phyloP scores from a whole-genome alignment of 2,329 filamentous ascomycete species.

The Davidsoniella australis region DNA sequence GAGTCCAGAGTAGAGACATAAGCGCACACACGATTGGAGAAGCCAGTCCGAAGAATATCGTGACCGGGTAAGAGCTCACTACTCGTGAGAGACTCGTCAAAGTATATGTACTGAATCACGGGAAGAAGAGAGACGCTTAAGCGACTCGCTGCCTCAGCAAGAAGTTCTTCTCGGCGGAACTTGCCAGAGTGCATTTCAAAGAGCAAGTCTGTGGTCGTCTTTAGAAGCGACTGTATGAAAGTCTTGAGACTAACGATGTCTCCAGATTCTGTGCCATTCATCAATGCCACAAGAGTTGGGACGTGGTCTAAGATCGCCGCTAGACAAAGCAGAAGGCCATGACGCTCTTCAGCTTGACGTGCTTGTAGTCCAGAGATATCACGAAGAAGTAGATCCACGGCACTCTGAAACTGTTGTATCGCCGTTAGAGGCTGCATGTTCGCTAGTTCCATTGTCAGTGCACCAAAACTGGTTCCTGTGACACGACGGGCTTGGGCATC shows the following conservation, averaged over 20 bases:
- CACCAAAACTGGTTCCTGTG: conserved; percentile 53
- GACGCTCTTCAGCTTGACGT: conserved; percentile 51
- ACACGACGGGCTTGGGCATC: conserved; percentile 58
- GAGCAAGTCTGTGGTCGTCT: background rate
- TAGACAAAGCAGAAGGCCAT: conserved; percentile 48
- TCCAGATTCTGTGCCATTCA: conserved; percentile 16
- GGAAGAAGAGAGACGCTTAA: conserved; percentile 38
- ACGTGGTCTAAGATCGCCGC: conserved; percentile 37
- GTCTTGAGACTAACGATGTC: background rate
- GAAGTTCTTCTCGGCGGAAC: conserved; percentile 44
- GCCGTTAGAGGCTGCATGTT: conserved; percentile 13
- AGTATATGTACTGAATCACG: conserved; percentile 14
- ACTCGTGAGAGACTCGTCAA: background rate
- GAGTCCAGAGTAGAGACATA: conserved; percentile 15
- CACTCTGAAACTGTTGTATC: conserved; percentile 18
- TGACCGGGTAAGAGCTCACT: background rate
- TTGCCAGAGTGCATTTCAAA: conserved; percentile 24
- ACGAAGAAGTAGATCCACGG: conserved; percentile 26
- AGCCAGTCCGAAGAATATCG: conserved; percentile 3
- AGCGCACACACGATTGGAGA: conserved; percentile 1
- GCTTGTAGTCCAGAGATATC: conserved; percentile 29
- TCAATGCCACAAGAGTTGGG: conserved; percentile 21
- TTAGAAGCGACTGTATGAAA: background rate
- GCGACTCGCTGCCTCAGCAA: conserved; percentile 43
- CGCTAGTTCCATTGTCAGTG: conserved; percentile 29